phyloP scores from a whole-genome alignment of 352 stramenopile genomes.

The Globisporangium okanoganense region DNA sequence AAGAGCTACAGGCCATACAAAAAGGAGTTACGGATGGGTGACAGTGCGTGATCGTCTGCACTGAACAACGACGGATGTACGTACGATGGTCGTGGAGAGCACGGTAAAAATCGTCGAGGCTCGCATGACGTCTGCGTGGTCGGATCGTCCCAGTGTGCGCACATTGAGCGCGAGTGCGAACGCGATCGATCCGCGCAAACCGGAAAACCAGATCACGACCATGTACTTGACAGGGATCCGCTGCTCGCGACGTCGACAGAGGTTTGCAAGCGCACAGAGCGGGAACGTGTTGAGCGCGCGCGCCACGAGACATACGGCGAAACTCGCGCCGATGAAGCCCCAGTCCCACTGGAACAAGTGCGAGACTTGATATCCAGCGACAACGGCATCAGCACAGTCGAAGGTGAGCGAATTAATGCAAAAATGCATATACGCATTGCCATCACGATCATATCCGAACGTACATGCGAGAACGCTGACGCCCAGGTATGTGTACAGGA shows the following conservation, averaged over 20 bases:
- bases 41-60: neutral
- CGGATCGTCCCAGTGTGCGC: constrained; percentile 23
- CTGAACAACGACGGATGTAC: neutral
- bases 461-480: constrained; percentile 62
- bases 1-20: constrained; percentile 19
- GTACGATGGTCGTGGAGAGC: constrained; percentile 52
- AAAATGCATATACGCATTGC: neutral
- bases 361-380: constrained; percentile 14
- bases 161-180: constrained; percentile 88
- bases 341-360: constrained; percentile 65
- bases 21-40: neutral
- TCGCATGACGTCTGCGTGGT: constrained; percentile 57
- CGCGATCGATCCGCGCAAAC: constrained; percentile 90
- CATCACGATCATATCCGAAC: neutral
- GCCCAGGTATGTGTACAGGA: constrained; percentile 71
- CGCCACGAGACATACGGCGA: constrained; percentile 41
- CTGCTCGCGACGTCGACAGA: constrained; percentile 23
- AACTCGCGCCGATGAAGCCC: constrained; percentile 51
- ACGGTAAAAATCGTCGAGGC: constrained; percentile 62
- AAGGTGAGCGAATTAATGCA: neutral
- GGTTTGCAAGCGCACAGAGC: constrained; percentile 58
- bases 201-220: constrained; percentile 91
- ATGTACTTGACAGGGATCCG: constrained; percentile 63
- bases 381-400: neutral
- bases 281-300: constrained; percentile 71